Evolutionary conservation across 2,329 filamentous ascomycete genomes (phyloP).

Genomic region (Neopestalotiopsis clavispora): DNA sequence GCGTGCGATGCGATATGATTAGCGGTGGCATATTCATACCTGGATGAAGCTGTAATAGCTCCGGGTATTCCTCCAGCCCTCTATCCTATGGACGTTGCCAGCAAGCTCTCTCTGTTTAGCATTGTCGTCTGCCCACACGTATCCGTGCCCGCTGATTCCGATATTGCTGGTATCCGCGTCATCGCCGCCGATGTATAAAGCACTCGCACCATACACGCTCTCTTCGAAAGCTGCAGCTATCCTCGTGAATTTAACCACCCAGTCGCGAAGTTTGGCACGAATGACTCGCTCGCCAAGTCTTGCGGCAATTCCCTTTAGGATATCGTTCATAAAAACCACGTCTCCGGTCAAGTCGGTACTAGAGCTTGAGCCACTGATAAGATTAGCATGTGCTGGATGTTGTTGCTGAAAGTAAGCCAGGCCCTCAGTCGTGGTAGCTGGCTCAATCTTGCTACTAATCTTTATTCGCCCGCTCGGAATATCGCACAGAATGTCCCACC

Average conservation of each 20-base stretch:
- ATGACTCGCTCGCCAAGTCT: conserved; percentile 90
- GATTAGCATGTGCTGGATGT: conserved; percentile 60
- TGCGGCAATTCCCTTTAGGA: conserved; percentile 81
- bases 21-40: conserved; percentile 46
- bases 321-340: conserved; percentile 83
- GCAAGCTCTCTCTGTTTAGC: conserved; percentile 85
- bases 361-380: conserved; percentile 44
- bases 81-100: conserved; percentile 89
- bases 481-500: conserved; percentile 98
- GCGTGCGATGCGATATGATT: background rate
- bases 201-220: conserved; percentile 89
- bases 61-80: conserved; percentile 94
- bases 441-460: conserved; percentile 87
- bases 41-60: conserved; percentile 97
- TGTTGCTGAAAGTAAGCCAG: conserved; percentile 87
- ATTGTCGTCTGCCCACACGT: conserved; percentile 88
- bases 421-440: conserved; percentile 81
- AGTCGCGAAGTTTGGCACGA: conserved; percentile 89
- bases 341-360: conserved; percentile 79
- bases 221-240: conserved; percentile 95
- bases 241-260: conserved; percentile 92
- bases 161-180: conserved; percentile 67
- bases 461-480: conserved; percentile 90
- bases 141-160: conserved; percentile 79
- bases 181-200: conserved; percentile 82